These are phyloP conservation scores for Lipomyces yamanashiensis DNA, from an alignment of 805 yeast genomes.

Conservation along the genomic window DNA sequence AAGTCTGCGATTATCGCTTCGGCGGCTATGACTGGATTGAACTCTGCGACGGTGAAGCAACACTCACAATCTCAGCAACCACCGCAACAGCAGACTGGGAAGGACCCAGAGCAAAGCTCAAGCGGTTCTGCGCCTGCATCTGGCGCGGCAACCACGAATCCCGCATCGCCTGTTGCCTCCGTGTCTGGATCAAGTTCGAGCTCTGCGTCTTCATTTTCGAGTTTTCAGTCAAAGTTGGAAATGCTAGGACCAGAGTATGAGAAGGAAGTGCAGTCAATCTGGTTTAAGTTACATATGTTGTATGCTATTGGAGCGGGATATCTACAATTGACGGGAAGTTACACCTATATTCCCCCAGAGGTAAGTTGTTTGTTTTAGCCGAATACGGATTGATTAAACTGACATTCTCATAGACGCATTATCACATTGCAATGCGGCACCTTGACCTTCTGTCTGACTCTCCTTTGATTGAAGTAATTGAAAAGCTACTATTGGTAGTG, in stretches of 20 bases:
- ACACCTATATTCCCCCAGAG: slow-evolving; percentile 28
- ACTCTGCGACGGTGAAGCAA: not conserved
- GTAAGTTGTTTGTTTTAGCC: slow-evolving; percentile 5
- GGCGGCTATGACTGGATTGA: not conserved
- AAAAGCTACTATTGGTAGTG: slow-evolving; percentile 28
- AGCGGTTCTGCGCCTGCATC: not conserved
- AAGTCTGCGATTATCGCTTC: not conserved
- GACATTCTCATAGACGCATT: slow-evolving; percentile 18
- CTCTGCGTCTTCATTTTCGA: not conserved
- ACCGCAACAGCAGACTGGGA: not conserved
- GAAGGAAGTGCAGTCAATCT: slow-evolving; percentile 14
- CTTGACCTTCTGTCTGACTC: slow-evolving; percentile 30
- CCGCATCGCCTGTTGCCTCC: not conserved
- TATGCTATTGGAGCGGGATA: slow-evolving; percentile 36
- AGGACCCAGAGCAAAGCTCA: not conserved
- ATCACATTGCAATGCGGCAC: slow-evolving; percentile 27
- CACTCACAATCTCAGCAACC: no score
- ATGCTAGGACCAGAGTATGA: slow-evolving; percentile 1
- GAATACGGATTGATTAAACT: not conserved
- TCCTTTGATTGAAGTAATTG: slow-evolving; percentile 30
- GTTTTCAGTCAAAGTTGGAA: slow-evolving; percentile 1
- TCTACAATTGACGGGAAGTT: slow-evolving; percentile 29
- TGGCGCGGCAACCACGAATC: not conserved
- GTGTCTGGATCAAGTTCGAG: not conserved
- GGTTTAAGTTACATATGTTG: slow-evolving; percentile 35